These are phyloP conservation scores for Fusarium sp. DNA, from an alignment of 2,329 filamentous ascomycete genomes.

Conservation along the genomic window DNA sequence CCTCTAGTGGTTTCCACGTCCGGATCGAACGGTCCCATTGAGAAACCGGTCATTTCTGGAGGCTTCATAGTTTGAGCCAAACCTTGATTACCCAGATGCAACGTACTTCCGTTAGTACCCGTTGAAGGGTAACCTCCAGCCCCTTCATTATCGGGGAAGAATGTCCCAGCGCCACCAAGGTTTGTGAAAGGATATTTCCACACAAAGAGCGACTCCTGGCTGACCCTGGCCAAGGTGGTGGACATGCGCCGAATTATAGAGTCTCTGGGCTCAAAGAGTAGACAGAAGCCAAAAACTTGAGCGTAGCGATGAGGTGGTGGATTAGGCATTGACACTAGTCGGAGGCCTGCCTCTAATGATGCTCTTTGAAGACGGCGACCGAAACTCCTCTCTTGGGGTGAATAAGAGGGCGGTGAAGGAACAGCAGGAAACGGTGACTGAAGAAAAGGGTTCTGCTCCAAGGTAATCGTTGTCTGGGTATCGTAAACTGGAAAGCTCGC, in stretches of 20 bases:
- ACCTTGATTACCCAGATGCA: slow-evolving; percentile 55
- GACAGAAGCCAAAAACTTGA: slow-evolving; percentile 76
- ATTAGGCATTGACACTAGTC: slow-evolving; percentile 63
- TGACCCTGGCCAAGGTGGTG: slow-evolving; percentile 48
- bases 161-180: slow-evolving; percentile 75
- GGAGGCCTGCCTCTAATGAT: slow-evolving; percentile 71
- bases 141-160: slow-evolving; percentile 57
- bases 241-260: slow-evolving; percentile 58
- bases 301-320: slow-evolving; percentile 62
- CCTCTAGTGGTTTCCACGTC: slow-evolving; percentile 56
- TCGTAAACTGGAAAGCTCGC: slow-evolving; percentile 62
- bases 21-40: slow-evolving; percentile 62
- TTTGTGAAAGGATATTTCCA: slow-evolving; percentile 72
- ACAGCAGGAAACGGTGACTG: slow-evolving; percentile 52
- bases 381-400: slow-evolving; percentile 74
- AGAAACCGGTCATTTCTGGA: slow-evolving; percentile 43
- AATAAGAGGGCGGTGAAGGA: slow-evolving; percentile 65
- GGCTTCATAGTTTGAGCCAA: slow-evolving; percentile 43
- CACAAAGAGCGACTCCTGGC: slow-evolving; percentile 63
- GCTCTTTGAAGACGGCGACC: slow-evolving; percentile 76
- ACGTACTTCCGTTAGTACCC: neutral
- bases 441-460: slow-evolving; percentile 23
- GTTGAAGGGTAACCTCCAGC: neutral
- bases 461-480: slow-evolving; percentile 33
- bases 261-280: slow-evolving; percentile 67